Evolutionary conservation across 2,329 filamentous ascomycete genomes (phyloP), one percentile per base, ranked within the genome.

Genomic region (Plenodomus tracheiphilus): DNA sequence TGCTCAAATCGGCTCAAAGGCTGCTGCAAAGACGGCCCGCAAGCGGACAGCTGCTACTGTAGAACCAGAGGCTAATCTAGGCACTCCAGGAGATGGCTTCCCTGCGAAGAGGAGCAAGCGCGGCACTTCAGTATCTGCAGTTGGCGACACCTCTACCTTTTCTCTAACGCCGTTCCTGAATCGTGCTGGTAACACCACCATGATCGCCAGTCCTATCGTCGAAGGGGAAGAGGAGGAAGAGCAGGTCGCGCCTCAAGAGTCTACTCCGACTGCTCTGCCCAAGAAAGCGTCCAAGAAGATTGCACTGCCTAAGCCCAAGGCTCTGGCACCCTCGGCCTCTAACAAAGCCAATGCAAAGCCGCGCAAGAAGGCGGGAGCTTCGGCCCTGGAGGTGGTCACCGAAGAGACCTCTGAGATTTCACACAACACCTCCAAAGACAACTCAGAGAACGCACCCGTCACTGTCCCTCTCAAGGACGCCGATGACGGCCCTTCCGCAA

Each of bases 111-210:
- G 78, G 54, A 69, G 72, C 25, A 71, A 68, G 53, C 76, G 78
- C 51, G 69, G 67, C 11, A 81, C 85, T 17, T 81, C 83, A 32
- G 64, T 64, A 2, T 80, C 82, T 1, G 75, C 84, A 46, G 77
- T 88, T 4, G 91, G 89, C 22, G 90, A 96, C 66, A 97, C 96
- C 72, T 97, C 92, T 0, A 86, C 82, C 2, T 97, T 97, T 72
- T 96, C 91, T 3, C 91, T 97, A 56, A 97, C 93, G 0, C 93
- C 93, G 0, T 97, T 96, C 77, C 79, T 97, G 53, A 96, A 92
- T 71, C 85, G 87, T 42, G 86, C 84, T 20, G 85, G 80, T 52
- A 32, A 32, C 15, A 86, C 78, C 55, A 75, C 86, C 13, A 73
- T 75, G n/a, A 74, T 76, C 6, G 75, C 76, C 20, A 71, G 61